Evolutionary conservation across 1,139 yeast species (phyloP).

Genomic region (Scheffersomyces illinoinensis): DNA sequence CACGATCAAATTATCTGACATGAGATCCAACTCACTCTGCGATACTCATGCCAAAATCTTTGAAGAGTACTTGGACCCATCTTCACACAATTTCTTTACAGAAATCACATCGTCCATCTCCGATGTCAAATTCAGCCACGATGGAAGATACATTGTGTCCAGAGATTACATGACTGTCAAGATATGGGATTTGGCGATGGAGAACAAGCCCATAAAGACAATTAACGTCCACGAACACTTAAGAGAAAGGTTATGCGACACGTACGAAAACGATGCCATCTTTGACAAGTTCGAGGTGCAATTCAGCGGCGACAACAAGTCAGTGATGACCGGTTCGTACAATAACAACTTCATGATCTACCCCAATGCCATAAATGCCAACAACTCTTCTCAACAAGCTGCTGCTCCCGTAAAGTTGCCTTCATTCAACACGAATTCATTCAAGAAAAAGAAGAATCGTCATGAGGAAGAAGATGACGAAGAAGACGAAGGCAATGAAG

Average conservation of each 20-base stretch:
- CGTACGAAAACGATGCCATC: slow-evolving; percentile 97
- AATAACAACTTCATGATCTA: slow-evolving; percentile 96
- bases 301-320: slow-evolving; percentile 88
- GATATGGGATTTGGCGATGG: slow-evolving; percentile 99
- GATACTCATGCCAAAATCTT: slow-evolving; percentile 86
- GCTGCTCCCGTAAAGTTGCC: slow-evolving; percentile 14
- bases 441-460: slow-evolving; percentile 6
- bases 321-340: slow-evolving; percentile 96
- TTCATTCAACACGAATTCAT: slow-evolving; percentile 17
- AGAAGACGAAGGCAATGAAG: slow-evolving; percentile 42
- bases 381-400: slow-evolving; percentile 2
- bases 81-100: slow-evolving; percentile 92
- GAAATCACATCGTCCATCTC: slow-evolving; percentile 95
- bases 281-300: slow-evolving; percentile 98
- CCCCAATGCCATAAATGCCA: slow-evolving; percentile 65
- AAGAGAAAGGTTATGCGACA: slow-evolving; percentile 90
- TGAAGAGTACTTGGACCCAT: slow-evolving; percentile 92
- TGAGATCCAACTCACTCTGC: slow-evolving; percentile 94
- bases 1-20: slow-evolving; percentile 91
- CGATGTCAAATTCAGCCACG: slow-evolving; percentile 88
- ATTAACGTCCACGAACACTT: slow-evolving; percentile 95
- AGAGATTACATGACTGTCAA: slow-evolving; percentile 97
- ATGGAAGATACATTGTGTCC: slow-evolving; percentile 92
- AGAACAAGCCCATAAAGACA: slow-evolving; percentile 88
- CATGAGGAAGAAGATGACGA: slow-evolving; percentile 21